Evolutionary conservation across 1,284 basidiomycete genomes (phyloP).

Genomic region (Ustilago loliicola): DNA sequence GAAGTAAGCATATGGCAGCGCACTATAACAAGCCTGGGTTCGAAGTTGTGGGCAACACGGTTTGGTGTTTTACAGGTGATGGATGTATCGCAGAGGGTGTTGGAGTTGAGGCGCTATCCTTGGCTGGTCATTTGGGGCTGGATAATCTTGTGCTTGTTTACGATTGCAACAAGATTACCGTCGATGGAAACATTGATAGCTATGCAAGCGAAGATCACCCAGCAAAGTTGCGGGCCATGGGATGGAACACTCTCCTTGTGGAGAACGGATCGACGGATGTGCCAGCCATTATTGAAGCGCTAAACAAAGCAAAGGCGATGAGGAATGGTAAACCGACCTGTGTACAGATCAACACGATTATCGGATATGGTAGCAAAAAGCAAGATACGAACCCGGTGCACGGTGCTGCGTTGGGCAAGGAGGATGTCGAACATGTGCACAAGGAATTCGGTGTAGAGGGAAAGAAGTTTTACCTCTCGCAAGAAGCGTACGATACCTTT

Average conservation of each 20-base stretch:
- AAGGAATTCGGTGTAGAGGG: slow-evolving; percentile 83
- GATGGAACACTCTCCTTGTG: slow-evolving; percentile 71
- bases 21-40: slow-evolving; percentile 88
- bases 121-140: slow-evolving; percentile 71
- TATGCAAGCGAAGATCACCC: slow-evolving; percentile 71
- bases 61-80: slow-evolving; percentile 71
- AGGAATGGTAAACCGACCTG: slow-evolving; percentile 84
- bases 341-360: slow-evolving; percentile 86
- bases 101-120: slow-evolving; percentile 70
- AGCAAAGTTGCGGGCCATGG: slow-evolving; percentile 66
- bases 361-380: slow-evolving; percentile 90
- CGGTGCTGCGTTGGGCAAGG: slow-evolving; percentile 88
- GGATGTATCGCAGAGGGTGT: slow-evolving; percentile 73
- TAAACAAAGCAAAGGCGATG: slow-evolving; percentile 80
- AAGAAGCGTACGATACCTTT: slow-evolving; percentile 81
- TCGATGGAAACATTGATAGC: slow-evolving; percentile 70
- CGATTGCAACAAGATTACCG: slow-evolving; percentile 71
- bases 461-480: slow-evolving; percentile 82
- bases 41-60: slow-evolving; percentile 84
- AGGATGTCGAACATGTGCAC: slow-evolving; percentile 88
- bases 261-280: slow-evolving; percentile 60
- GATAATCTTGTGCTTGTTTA: slow-evolving; percentile 71
- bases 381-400: slow-evolving; percentile 95
- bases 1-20: slow-evolving; percentile 88
- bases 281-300: slow-evolving; percentile 74